phyloP scores from a whole-genome alignment of 306 rosid species.

The Vachellia collinsii region DNA sequence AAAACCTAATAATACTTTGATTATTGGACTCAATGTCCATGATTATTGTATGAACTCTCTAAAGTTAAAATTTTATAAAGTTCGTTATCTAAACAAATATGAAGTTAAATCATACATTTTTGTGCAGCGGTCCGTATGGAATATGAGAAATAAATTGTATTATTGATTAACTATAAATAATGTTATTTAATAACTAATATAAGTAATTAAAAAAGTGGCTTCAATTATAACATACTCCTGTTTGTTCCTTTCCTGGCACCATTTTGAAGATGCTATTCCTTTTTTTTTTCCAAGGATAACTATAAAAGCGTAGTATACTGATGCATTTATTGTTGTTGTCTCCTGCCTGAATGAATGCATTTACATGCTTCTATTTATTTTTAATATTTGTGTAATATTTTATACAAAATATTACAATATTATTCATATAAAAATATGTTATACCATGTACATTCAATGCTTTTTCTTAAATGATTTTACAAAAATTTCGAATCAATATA shows the following conservation, averaged over 20 bases:
- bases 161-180: no score
- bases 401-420: not conserved
- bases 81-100: not conserved
- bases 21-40: not conserved
- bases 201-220: no score
- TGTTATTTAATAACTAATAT: no score
- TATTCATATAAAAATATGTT: not conserved
- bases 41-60: not conserved
- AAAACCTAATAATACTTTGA: not conserved
- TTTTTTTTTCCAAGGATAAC: not conserved
- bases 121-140: no score
- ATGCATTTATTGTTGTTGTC: not conserved
- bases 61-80: not conserved
- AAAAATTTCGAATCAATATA: no score
- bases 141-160: no score
- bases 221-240: not conserved
- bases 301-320: not conserved
- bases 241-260: not conserved
- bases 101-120: not conserved
- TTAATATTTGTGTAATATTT: not conserved
- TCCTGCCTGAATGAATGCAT: not conserved
- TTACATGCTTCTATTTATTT: not conserved
- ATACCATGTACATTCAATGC: no score
- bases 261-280: not conserved
- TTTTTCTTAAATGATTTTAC: no score